These are phyloP conservation scores for Annulohypoxylon stygium DNA, from an alignment of 495 filamentous ascomycete species.

Conservation along the genomic window DNA sequence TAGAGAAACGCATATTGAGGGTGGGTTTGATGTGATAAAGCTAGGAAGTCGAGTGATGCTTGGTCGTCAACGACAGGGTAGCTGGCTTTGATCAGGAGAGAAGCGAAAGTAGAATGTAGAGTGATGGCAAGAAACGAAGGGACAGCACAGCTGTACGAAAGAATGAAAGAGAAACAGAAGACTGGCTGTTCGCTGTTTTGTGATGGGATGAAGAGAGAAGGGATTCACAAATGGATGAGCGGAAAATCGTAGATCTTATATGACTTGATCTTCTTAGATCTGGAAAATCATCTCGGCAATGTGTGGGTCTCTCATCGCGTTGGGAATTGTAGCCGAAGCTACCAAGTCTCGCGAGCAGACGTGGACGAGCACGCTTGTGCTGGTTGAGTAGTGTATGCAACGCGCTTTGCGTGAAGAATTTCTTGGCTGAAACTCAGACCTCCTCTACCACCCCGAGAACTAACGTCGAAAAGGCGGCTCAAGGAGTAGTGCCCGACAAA, in stretches of 20 bases:
- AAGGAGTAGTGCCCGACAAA: slow-evolving; percentile 16
- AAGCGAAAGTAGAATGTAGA: slow-evolving; percentile 32
- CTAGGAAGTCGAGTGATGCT: slow-evolving; percentile 2
- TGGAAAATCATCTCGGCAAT: slow-evolving; percentile 39
- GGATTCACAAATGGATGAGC: slow-evolving; percentile 16
- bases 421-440: slow-evolving; percentile 46
- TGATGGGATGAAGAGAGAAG: slow-evolving; percentile 49
- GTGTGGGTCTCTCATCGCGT: slow-evolving; percentile 14
- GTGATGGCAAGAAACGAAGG: slow-evolving; percentile 46
- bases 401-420: slow-evolving; percentile 44
- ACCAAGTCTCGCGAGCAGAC: slow-evolving; percentile 29
- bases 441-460: slow-evolving; percentile 24
- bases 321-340: slow-evolving; percentile 24
- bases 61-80: slow-evolving; percentile 35
- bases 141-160: slow-evolving; percentile 53
- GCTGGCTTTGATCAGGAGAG: slow-evolving; percentile 14
- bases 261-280: slow-evolving; percentile 41
- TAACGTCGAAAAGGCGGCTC: slow-evolving; percentile 19
- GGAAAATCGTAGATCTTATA: slow-evolving; percentile 50
- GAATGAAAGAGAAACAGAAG: slow-evolving; percentile 24
- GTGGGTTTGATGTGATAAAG: slow-evolving; percentile 12
- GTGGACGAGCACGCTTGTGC: slow-evolving; percentile 28
- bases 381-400: slow-evolving; percentile 34
- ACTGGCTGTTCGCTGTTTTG: slow-evolving; percentile 52
- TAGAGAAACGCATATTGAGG: slow-evolving; percentile 50